Conservation (phyloP, 805 yeast genomes). For the Candida odintsovae region DNA sequence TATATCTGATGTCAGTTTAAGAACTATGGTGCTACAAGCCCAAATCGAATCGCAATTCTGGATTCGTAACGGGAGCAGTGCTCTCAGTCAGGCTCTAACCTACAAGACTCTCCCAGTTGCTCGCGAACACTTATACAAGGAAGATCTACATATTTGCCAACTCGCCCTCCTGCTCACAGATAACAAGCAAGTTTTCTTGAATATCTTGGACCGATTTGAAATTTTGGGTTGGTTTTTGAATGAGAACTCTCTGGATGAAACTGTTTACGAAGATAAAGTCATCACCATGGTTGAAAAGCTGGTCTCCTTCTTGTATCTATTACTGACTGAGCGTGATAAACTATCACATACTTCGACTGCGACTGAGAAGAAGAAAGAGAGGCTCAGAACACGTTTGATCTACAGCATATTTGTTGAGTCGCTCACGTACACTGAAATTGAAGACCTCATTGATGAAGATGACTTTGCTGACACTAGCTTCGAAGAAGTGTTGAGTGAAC, state of each 20-base stretch:
- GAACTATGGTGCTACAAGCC: constrained; percentile 53
- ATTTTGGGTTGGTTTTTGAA: constrained; percentile 43
- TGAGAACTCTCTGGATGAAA: constrained; percentile 28
- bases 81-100: constrained; percentile 42
- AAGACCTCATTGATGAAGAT: constrained; percentile 30
- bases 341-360: constrained; percentile 38
- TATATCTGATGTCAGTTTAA: constrained; percentile 51
- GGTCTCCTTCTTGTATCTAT: constrained; percentile 59
- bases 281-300: constrained; percentile 74
- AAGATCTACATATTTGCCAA: constrained; percentile 76
- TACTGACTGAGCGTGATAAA: constrained; percentile 64
- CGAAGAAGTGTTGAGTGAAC: constrained; percentile 53
- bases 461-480: constrained; percentile 43
- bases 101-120: constrained; percentile 39
- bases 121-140: constrained; percentile 49
- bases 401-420: constrained; percentile 50
- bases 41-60: constrained; percentile 64
- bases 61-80: constrained; percentile 66
- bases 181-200: constrained; percentile 52
- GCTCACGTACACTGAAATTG: constrained; percentile 46
- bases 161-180: constrained; percentile 42
- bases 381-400: constrained; percentile 37
- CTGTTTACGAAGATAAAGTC: constrained; percentile 42
- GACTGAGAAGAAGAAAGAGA: constrained; percentile 23
- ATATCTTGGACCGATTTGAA: constrained; percentile 55